phyloP scores from a whole-genome alignment of 2,329 filamentous ascomycete genomes.

The Elsinoe necatrix region DNA sequence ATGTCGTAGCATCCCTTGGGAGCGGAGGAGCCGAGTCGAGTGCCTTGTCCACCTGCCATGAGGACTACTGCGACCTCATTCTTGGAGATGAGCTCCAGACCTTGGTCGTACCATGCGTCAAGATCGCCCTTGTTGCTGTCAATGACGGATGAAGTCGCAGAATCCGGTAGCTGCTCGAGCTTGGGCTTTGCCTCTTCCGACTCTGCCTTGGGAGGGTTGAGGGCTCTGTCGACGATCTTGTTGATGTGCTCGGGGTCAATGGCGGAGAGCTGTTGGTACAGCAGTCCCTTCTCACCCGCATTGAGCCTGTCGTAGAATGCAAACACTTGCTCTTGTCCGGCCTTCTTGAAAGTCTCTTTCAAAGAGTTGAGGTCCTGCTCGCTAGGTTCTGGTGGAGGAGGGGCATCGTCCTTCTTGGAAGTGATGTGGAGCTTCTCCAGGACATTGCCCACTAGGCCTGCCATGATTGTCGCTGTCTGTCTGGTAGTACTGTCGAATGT shows the following conservation, averaged over 20 bases:
- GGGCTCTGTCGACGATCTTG: slow-evolving; percentile 69
- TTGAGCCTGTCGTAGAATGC: slow-evolving; percentile 77
- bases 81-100: slow-evolving; percentile 56
- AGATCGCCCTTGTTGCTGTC: slow-evolving; percentile 75
- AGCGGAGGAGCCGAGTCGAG: slow-evolving; percentile 82
- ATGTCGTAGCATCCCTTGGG: slow-evolving; percentile 98
- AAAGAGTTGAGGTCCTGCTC: slow-evolving; percentile 59
- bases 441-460: slow-evolving; percentile 29
- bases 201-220: slow-evolving; percentile 62
- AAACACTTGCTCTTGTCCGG: slow-evolving; percentile 74
- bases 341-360: slow-evolving; percentile 62
- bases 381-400: slow-evolving; percentile 46
- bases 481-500: background rate
- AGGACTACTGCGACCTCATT: slow-evolving; percentile 78
- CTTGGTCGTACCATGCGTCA: slow-evolving; percentile 70
- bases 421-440: slow-evolving; percentile 37
- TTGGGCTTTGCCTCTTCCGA: slow-evolving; percentile 43
- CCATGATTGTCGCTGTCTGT: slow-evolving; percentile 3
- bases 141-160: slow-evolving; percentile 80
- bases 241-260: slow-evolving; percentile 87
- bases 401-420: slow-evolving; percentile 26
- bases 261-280: slow-evolving; percentile 72
- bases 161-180: slow-evolving; percentile 81
- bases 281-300: slow-evolving; percentile 60
- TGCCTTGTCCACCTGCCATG: slow-evolving; percentile 96